Base-by-base conservation (phyloP, 2,329 filamentous ascomycete species). In the Colletotrichum siamense region DNA sequence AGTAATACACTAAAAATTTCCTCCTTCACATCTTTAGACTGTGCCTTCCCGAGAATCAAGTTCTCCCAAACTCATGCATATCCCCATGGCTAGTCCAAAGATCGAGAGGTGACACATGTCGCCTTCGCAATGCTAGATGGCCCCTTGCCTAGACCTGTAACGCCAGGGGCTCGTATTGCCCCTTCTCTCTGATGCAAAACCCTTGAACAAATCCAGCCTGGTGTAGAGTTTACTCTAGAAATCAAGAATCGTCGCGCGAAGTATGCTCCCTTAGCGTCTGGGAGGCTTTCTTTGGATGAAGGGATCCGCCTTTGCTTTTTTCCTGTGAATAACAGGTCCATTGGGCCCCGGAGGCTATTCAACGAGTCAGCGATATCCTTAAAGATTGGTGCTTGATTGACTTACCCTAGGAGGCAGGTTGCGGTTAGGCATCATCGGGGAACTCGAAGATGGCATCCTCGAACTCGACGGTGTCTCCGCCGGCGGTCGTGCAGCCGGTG, bases 401-500 rank as follows among this genome's bases (percentile, higher is more conserved):
- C 74, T 76, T 52, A 76, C 74, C 65, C 70, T 73, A 30, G 70
- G 61, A 22, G 74, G 70, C 39, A 73, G 18, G 24, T 59, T 76
- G 16, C 70, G 74, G 18, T 73, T 69, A 49, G 57, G 64, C 22
- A 34, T 18, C 44, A 69, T 36, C 9, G 74, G 28, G 4, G 69
- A 34, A 28, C n/a, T 52, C n/a, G 70, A 52, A n/a, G 74, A 59
- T 15, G 65, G 72, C 39, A 26, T 79, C 70, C 26, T 78, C 76
- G 69, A 69, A 52, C 4, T 62, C 69, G 71, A 68, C 28, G 71
- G 52, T 66, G 76, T 57, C 55, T 78, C 79, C 32, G 85, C 80
- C 5, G 85, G 84, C 61, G 86, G 85, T 49, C 87, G 83, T 75
- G 87, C 84, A 8, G 88, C 88, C 26, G 88, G 88, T 13, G 81